Percentiles rank a stretch among this genome's conserved stretches.
Evolutionary conservation across 2,329 filamentous ascomycete genomes (phyloP).

Genomic region (Onygena corvina): DNA sequence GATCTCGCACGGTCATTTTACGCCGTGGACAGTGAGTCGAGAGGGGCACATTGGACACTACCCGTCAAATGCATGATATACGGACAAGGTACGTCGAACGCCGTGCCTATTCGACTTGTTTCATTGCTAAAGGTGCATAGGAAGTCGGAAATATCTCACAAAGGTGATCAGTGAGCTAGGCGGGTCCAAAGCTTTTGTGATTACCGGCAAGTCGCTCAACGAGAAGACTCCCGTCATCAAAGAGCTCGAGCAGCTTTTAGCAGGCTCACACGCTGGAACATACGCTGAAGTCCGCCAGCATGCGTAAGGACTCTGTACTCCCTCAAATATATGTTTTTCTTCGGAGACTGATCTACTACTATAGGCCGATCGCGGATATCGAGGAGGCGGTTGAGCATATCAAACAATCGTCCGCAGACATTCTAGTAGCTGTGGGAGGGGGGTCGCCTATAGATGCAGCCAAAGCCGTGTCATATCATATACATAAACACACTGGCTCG

Average conservation of each 20-base stretch:
- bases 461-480: slow-evolving; percentile 12
- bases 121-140: background rate
- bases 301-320: background rate
- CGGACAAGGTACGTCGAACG: slow-evolving; percentile 10
- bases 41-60: slow-evolving; percentile 11
- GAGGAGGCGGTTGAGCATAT: slow-evolving; percentile 7
- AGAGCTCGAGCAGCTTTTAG: slow-evolving; percentile 10
- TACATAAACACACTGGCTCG: slow-evolving; percentile 9
- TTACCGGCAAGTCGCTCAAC: slow-evolving; percentile 13
- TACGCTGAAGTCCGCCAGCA: slow-evolving; percentile 14
- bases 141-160: slow-evolving; percentile 11
- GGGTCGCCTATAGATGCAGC: slow-evolving; percentile 15
- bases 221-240: slow-evolving; percentile 15
- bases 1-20: background rate
- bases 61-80: slow-evolving; percentile 15
- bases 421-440: slow-evolving; percentile 13
- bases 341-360: background rate
- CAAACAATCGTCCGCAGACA: slow-evolving; percentile 10
- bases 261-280: slow-evolving; percentile 10
- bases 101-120: background rate
- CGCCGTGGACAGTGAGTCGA: slow-evolving; percentile 9
- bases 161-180: slow-evolving; percentile 10
- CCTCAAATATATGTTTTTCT: background rate
- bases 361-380: slow-evolving; percentile 14
- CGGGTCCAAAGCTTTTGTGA: slow-evolving; percentile 14